Evolutionary conservation across 306 rosid genomes (phyloP).

Genomic region (Phaseolus lunatus): DNA sequence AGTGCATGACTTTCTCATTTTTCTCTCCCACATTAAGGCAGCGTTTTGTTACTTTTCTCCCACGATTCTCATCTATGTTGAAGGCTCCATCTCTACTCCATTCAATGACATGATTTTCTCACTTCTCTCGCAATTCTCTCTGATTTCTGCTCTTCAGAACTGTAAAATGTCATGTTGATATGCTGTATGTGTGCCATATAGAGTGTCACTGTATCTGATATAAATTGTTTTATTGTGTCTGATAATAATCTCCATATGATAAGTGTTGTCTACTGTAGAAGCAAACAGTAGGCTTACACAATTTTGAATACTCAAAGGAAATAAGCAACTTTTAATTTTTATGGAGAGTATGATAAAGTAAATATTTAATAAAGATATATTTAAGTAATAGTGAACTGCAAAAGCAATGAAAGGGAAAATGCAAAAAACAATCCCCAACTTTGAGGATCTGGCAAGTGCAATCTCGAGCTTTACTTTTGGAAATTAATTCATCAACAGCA

Average conservation of each 20-base stretch:
- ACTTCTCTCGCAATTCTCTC: too few relatives aligned
- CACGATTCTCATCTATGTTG: too few relatives aligned
- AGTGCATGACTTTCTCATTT: too few relatives aligned
- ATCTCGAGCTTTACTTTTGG: neutral
- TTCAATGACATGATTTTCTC: too few relatives aligned
- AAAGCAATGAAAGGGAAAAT: neutral
- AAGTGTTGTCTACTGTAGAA: neutral
- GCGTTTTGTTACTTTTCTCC: too few relatives aligned
- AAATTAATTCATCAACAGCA: neutral
- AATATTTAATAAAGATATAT: neutral
- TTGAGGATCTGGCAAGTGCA: neutral
- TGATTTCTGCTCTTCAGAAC: too few relatives aligned
- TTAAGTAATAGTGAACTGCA: neutral
- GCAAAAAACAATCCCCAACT: constrained; percentile 18
- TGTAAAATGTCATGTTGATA: too few relatives aligned
- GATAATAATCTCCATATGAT: neutral
- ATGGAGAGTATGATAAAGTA: neutral
- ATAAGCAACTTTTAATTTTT: neutral
- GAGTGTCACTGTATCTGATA: too few relatives aligned
- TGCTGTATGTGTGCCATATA: too few relatives aligned
- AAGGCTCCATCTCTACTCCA: too few relatives aligned
- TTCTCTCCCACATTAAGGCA: too few relatives aligned
- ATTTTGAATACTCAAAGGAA: neutral
- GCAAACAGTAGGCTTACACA: neutral
- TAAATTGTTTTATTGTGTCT: too few relatives aligned